These are phyloP conservation scores for Sugiyamaella neomexicana DNA, from an alignment of 1,139 yeast species.

Conservation along the genomic window DNA sequence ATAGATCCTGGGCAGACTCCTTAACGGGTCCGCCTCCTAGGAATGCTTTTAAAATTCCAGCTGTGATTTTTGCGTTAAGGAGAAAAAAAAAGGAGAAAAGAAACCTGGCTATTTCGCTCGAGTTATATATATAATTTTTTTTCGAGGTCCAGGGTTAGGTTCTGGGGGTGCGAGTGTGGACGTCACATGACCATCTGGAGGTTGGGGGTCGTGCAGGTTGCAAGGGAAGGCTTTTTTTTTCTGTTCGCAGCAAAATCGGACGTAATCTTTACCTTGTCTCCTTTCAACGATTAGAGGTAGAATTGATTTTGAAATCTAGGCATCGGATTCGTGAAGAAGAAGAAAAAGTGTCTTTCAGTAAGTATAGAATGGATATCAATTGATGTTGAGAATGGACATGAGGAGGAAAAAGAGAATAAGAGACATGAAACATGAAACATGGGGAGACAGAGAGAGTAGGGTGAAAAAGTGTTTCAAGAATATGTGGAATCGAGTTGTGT, in stretches of 20 bases:
- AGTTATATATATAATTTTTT: neutral
- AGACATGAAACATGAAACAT: neutral
- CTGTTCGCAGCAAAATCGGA: neutral
- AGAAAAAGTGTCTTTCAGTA: neutral
- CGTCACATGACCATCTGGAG: conserved; percentile 4
- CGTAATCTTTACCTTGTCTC: conserved; percentile 13
- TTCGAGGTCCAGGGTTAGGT: conserved; percentile 5
- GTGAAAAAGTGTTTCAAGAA: too few relatives aligned
- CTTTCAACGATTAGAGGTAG: conserved; percentile 7
- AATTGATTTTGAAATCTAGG: conserved; percentile 5
- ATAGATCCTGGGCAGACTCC: conserved; percentile 43
- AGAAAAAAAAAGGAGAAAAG: conserved; percentile 16
- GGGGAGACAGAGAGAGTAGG: neutral
- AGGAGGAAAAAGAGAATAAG: neutral
- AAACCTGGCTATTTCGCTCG: too few relatives aligned
- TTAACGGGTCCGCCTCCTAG: conserved; percentile 43
- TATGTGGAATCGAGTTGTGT: too few relatives aligned
- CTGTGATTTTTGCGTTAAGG: conserved; percentile 41
- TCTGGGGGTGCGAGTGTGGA: neutral
- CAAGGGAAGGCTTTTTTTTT: conserved; percentile 1
- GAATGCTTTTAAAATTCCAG: conserved; percentile 39
- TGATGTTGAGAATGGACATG: neutral
- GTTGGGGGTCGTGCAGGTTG: conserved; percentile 3
- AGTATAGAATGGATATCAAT: neutral
- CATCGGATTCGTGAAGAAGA: neutral